Base-by-base conservation (phyloP, 1,284 basidiomycete species). In the Rhodotorula glutinis region DNA sequence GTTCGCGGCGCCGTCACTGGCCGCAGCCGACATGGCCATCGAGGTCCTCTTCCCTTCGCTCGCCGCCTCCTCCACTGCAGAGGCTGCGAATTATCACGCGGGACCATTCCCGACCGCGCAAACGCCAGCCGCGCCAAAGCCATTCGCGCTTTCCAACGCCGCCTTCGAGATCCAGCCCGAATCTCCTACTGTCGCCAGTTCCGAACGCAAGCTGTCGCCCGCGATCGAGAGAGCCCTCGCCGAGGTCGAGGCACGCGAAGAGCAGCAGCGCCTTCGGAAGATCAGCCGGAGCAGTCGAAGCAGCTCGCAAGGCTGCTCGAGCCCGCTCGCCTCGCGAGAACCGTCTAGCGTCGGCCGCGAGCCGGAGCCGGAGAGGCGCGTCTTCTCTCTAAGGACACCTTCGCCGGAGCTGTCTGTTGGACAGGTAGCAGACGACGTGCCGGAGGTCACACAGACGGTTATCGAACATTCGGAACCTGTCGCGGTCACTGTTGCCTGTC, bases 141-240 rank as follows among this genome's bases (percentile, higher is more conserved):
- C 65, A 0, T 69, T 72, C 43, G 62, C 70, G 1, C 57, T 72
- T 0, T 69, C 70, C 9, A 69, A 69, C 44, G 53, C 60, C 23
- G 67, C 67, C 21, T 59, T 62, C 52, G 11, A 5, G 3, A 57
- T 29, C 21, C 14, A 51, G 33, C 29, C 29, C 4, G 4, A 41
- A 25, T 17, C 49, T 2, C 11, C 62, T 7, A 21, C 57, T 11
- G 14, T 47, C 3, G 13, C 58, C 10, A n/a, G 33, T 19, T 19
- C 23, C n/a, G 25, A 49, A 38, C 47, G 47, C 21, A 21, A 49
- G 13, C 59, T 70, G 11, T 69, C 67, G 25, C 67, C 70, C 21
- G 57, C 55, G 14, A 65, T 72, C 60, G 67, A 64, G 44, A 53
- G 53, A 8, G 70, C 70, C 3, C 63, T 72, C 41, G 58, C 52